These are phyloP conservation scores for Penstemon barbatus DNA, from an alignment of 257 asterid species.

Conservation along the genomic window DNA sequence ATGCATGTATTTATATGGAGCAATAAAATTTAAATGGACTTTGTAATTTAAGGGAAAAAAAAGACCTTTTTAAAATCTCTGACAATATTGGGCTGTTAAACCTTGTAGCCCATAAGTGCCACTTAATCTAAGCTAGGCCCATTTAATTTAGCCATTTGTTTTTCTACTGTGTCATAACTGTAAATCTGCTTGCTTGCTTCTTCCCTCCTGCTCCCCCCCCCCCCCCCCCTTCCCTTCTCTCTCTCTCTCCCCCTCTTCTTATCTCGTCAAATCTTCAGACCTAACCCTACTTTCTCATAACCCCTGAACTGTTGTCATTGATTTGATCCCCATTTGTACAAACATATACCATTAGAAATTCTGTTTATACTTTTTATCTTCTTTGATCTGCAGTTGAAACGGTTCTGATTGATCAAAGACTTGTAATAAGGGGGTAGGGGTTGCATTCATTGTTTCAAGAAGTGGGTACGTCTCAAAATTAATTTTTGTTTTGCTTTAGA, in stretches of 20 bases:
- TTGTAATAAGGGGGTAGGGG: slow-evolving; percentile 8
- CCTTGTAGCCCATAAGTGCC: slow-evolving; percentile 16
- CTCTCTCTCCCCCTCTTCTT: slow-evolving; percentile 12
- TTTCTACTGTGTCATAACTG: slow-evolving; percentile 17
- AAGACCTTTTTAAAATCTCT: background rate
- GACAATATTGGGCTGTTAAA: background rate
- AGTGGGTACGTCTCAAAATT: slow-evolving; percentile 29
- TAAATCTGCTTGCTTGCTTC: slow-evolving; percentile 18
- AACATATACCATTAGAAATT: no score
- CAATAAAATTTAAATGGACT: no score
- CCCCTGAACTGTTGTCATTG: background rate
- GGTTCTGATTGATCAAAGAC: slow-evolving; percentile 31
- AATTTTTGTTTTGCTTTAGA: background rate
- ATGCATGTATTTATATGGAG: no score
- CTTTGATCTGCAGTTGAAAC: slow-evolving; percentile 30
- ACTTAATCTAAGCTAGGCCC: slow-evolving; percentile 21
- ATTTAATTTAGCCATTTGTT: slow-evolving; percentile 26
- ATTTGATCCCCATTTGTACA: background rate
- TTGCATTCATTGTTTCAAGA: slow-evolving; percentile 16
- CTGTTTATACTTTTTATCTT: background rate
- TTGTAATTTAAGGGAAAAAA: no score
- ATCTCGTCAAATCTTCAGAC: slow-evolving; percentile 26
- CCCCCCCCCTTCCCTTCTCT: slow-evolving; percentile 5
- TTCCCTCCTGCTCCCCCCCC: slow-evolving; percentile 5
- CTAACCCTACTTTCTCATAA: slow-evolving; percentile 23